Evolutionary conservation across 352 stramenopile species (phyloP).

Genomic region (Pythium biforme): DNA sequence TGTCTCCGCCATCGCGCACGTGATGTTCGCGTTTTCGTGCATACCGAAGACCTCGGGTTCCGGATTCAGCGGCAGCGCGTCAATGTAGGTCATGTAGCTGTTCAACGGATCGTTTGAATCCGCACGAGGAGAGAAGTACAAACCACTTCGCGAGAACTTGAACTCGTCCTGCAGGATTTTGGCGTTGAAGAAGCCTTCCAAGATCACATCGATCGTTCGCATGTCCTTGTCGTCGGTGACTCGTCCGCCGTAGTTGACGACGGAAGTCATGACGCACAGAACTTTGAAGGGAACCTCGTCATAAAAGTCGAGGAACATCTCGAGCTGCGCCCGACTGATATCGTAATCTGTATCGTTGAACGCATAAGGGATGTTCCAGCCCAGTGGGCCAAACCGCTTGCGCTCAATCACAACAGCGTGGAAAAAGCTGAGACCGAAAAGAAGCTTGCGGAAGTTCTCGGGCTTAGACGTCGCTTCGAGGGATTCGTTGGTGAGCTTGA

Average conservation of each 20-base stretch:
- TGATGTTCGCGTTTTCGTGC: conserved; percentile 95
- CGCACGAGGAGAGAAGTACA: conserved; percentile 70
- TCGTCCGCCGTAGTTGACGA: conserved; percentile 92
- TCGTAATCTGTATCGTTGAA: conserved; percentile 92
- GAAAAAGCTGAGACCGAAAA: conserved; percentile 86
- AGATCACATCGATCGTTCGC: conserved; percentile 80
- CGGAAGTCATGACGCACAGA: conserved; percentile 83
- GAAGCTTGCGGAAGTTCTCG: conserved; percentile 79
- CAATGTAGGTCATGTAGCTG: conserved; percentile 88
- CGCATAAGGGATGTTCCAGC: conserved; percentile 93
- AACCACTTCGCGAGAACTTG: conserved; percentile 61
- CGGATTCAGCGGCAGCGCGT: conserved; percentile 79
- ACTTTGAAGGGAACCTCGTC: conserved; percentile 86
- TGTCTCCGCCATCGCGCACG: conserved; percentile 88
- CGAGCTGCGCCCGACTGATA: conserved; percentile 78
- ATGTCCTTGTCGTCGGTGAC: conserved; percentile 94
- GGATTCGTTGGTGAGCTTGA: conserved; percentile 84
- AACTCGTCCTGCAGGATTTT: conserved; percentile 65
- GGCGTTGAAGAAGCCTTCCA: conserved; percentile 79
- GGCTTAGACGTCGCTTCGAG: conserved; percentile 75
- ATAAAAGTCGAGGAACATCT: conserved; percentile 92
- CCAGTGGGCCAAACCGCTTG: conserved; percentile 87
- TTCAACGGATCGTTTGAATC: conserved; percentile 66
- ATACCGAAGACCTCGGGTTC: conserved; percentile 94
- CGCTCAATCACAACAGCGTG: conserved; percentile 86